phyloP scores from a whole-genome alignment of 73 alveolate species.

The Paramecium octaurelia region DNA sequence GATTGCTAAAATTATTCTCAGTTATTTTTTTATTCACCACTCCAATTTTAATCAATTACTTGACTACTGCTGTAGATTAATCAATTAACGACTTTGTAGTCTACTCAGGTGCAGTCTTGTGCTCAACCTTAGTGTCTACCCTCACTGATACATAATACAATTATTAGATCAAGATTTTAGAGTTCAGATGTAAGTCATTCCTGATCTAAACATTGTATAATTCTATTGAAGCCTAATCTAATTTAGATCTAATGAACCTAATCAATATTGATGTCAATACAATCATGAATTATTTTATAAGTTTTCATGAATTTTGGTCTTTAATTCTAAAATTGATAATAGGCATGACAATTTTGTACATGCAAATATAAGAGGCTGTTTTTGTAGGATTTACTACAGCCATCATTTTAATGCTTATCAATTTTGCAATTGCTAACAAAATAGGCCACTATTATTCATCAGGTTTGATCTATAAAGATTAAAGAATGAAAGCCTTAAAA shows the following conservation, averaged over 20 bases:
- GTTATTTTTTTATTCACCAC: neutral
- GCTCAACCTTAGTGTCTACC: neutral
- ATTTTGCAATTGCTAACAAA: neutral
- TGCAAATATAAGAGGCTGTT: neutral
- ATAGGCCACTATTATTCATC: neutral
- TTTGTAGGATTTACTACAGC: neutral
- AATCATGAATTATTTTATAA: neutral
- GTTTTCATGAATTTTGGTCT: slow-evolving; percentile 42
- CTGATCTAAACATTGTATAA: neutral
- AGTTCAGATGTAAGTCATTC: neutral
- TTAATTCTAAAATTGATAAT: slow-evolving; percentile 4
- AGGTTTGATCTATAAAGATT: neutral
- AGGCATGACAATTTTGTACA: neutral
- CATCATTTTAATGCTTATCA: neutral
- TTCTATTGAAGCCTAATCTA: neutral
- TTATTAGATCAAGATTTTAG: neutral
- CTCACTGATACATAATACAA: neutral
- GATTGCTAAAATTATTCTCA: neutral
- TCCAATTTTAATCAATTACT: neutral
- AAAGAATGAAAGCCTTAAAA: neutral
- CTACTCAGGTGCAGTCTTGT: neutral
- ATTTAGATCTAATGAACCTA: neutral
- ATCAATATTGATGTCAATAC: slow-evolving; percentile 15
- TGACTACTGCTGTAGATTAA: neutral
- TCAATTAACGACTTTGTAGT: neutral